Base-by-base conservation (phyloP, 2,329 filamentous ascomycete species). In the Thelonectria rubi region DNA sequence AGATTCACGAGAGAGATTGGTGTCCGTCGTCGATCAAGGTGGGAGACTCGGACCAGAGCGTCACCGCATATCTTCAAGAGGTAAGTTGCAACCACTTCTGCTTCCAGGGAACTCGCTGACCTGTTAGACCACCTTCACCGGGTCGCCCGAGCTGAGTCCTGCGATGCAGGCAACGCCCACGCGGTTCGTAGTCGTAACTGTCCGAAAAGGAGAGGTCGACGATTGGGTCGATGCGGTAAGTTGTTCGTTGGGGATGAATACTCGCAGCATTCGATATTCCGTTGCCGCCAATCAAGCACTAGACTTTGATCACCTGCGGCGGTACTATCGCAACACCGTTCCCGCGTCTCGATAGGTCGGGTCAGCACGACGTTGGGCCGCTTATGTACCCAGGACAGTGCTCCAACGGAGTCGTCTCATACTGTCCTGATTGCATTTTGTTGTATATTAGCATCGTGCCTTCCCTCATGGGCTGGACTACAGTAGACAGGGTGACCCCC, bases 321-420 rank as follows among this genome's bases (percentile, higher is more conserved):
- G 37, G 10, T 62, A 45, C 34, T 62, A 62, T 39, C 49, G 59
- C 3, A 45, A 34, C 20, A 45, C 24, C 4, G 12, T 46, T 8
- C 24, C 39, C 34, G 14, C 46, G 30, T 39, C 57, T 39, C n/a
- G 20, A 40, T 39, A 24, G 21, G 7, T 24, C 21, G 21, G 21
- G 21, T 53, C 57, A 52, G 65, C 26, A 11, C 18, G 45, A 66
- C 51, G 46, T 65, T 68, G 30, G 5, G 50, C 65, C 63, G 63
- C 65, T 65, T 62, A 67, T 11, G n/a, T 9, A 37, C 7, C n/a
- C n/a, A n/a, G n/a, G n/a, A n/a, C n/a, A n/a, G n/a, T n/a, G n/a
- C n/a, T n/a, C n/a, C n/a, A n/a, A n/a, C n/a, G n/a, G n/a, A n/a
- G n/a, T n/a, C n/a, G n/a, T n/a, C n/a, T n/a, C n/a, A n/a, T n/a